A percentile compares a stretch with the other conserved stretches of the same genome.
Conservation (phyloP, 2,329 filamentous ascomycete species). For the Macrophomina pseudophaseolina region DNA sequence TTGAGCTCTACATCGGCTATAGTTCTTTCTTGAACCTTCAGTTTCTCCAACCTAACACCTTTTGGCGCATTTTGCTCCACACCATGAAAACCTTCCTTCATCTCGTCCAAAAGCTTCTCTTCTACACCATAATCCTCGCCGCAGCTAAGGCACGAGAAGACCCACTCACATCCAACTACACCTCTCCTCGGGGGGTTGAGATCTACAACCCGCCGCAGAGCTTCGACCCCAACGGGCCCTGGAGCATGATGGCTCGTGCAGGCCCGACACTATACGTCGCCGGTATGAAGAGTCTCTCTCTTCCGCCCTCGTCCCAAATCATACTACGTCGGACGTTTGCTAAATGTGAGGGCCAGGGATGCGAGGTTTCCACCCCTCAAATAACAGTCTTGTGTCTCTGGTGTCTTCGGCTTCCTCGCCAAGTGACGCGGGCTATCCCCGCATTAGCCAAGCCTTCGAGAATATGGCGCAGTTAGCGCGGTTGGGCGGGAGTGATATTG, state of each 20-base stretch:
- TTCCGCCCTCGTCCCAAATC: too few relatives aligned
- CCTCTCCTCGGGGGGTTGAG: conserved; percentile 27
- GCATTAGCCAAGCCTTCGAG: conserved; percentile 40
- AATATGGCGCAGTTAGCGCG: conserved; percentile 41
- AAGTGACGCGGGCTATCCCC: conserved; percentile 31
- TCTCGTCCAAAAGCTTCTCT: not conserved
- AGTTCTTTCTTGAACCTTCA: too few relatives aligned
- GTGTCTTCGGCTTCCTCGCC: not conserved
- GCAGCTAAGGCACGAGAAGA: not conserved
- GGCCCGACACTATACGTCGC: conserved; percentile 39
- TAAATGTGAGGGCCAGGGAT: conserved; percentile 33
- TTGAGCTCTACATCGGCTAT: too few relatives aligned
- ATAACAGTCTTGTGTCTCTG: conserved; percentile 37
- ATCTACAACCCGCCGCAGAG: conserved; percentile 28
- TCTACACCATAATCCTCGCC: not conserved
- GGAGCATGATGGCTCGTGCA: conserved; percentile 32
- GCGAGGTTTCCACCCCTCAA: conserved; percentile 40
- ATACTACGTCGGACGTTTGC: too few relatives aligned
- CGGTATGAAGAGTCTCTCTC: not conserved
- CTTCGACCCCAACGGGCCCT: conserved; percentile 28
- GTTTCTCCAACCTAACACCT: not conserved
- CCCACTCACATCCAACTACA: conserved; percentile 27
- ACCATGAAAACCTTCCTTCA: not conserved
- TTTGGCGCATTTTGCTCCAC: not conserved
- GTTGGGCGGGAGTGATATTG: conserved; percentile 36